Conservation (phyloP, 2,329 filamentous ascomycete species). For the Ophiostoma ulmi region DNA sequence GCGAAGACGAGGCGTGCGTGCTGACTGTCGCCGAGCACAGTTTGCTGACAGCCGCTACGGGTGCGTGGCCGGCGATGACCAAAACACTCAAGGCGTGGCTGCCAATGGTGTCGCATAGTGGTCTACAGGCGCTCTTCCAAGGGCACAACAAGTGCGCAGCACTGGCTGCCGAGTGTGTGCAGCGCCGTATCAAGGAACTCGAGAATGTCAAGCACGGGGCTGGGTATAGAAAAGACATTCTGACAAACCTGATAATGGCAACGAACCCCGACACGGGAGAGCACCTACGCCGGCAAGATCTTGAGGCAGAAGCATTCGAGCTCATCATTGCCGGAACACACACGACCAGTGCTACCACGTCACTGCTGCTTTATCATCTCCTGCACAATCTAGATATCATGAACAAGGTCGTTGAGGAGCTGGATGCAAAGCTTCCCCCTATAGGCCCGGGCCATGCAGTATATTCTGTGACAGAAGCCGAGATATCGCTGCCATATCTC, state of each 20-base stretch:
- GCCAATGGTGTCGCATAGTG: slow-evolving; percentile 28
- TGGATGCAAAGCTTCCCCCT: background rate
- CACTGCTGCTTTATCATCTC: slow-evolving; percentile 34
- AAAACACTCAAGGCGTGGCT: slow-evolving; percentile 18
- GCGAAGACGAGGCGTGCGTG: background rate
- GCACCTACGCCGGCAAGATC: slow-evolving; percentile 31
- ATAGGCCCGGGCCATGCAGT: background rate
- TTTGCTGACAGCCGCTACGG: slow-evolving; percentile 32
- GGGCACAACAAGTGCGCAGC: slow-evolving; percentile 14
- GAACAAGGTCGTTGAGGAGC: background rate
- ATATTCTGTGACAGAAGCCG: background rate
- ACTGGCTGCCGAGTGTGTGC: slow-evolving; percentile 28
- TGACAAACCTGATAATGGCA: background rate
- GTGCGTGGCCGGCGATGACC: slow-evolving; percentile 26
- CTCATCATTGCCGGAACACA: slow-evolving; percentile 37
- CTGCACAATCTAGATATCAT: slow-evolving; percentile 30
- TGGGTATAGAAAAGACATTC: slow-evolving; percentile 27
- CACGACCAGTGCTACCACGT: slow-evolving; percentile 33
- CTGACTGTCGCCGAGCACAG: slow-evolving; percentile 32
- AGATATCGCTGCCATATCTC: slow-evolving; percentile 28
- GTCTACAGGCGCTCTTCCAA: slow-evolving; percentile 13
- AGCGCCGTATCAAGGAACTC: slow-evolving; percentile 22
- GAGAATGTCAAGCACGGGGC: slow-evolving; percentile 11
- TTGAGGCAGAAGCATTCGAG: slow-evolving; percentile 37
- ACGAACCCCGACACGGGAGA: background rate